phyloP scores from a whole-genome alignment of 2,329 filamentous ascomycete genomes.

The Lachnellula hyalina region DNA sequence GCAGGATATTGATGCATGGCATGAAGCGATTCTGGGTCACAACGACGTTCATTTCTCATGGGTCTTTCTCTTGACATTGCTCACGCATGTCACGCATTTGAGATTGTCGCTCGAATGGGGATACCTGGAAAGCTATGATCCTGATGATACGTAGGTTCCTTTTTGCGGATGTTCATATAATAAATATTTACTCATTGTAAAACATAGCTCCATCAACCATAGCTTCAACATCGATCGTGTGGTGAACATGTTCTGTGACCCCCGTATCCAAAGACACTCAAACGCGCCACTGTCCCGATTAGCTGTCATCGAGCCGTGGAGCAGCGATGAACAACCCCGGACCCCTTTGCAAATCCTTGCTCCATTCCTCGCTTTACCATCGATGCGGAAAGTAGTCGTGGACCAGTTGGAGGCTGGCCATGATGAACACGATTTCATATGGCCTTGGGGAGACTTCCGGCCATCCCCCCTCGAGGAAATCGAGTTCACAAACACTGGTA shows the following conservation, averaged over 20 bases:
- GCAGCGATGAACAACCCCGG: neutral
- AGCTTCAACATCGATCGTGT: neutral
- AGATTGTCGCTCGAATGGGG: neutral
- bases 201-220: neutral
- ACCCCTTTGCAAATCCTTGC: neutral
- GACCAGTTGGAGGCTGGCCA: neutral
- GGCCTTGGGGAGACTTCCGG: neutral
- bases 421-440: neutral
- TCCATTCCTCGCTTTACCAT: neutral
- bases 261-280: neutral
- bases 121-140: neutral
- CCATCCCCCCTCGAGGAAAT: neutral
- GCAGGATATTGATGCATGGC: neutral
- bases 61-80: neutral
- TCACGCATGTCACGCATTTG: neutral
- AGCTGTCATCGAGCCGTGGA: neutral
- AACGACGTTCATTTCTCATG: neutral
- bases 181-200: no score
- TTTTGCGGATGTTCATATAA: no score
- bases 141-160: neutral
- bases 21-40: neutral
- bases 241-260: neutral
- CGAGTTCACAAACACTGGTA: neutral
- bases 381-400: neutral
- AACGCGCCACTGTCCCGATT: neutral